phyloP scores from a whole-genome alignment of 805 yeast genomes.

The Yamadazyma laniorum region DNA sequence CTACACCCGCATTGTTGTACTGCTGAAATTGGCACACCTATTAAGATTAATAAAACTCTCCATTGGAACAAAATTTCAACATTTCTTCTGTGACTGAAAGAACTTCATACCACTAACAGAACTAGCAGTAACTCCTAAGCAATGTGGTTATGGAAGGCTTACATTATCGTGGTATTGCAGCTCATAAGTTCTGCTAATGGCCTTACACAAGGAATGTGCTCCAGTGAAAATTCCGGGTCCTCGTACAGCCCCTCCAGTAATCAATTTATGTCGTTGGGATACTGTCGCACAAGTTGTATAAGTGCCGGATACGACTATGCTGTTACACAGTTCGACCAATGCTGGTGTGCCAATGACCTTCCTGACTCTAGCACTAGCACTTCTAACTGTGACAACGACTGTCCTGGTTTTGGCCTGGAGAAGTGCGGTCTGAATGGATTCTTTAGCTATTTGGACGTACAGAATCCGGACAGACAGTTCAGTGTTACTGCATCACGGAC shows the following conservation, averaged over 20 bases:
- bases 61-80: too few species aligned
- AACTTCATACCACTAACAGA: too few species aligned
- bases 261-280: slow-evolving; percentile 48
- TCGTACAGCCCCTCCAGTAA: slow-evolving; percentile 12
- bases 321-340: slow-evolving; percentile 46
- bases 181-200: not conserved
- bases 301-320: slow-evolving; percentile 49
- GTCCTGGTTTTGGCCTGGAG: slow-evolving; percentile 48
- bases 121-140: too few species aligned
- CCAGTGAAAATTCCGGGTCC: slow-evolving; percentile 21
- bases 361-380: slow-evolving; percentile 43
- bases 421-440: slow-evolving; percentile 43
- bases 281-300: slow-evolving; percentile 47
- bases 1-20: too few species aligned
- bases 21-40: too few species aligned
- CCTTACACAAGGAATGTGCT: slow-evolving; percentile 19
- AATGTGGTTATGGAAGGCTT: too few species aligned
- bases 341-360: slow-evolving; percentile 61
- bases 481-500: slow-evolving; percentile 15
- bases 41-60: too few species aligned
- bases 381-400: slow-evolving; percentile 33
- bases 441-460: slow-evolving; percentile 50
- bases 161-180: not conserved
- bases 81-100: too few species aligned
- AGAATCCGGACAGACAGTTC: slow-evolving; percentile 8